Percentiles rank a stretch among this genome's conserved stretches.
Conservation (phyloP, 2,329 filamentous ascomycete genomes). For the Cercospora sp. region DNA sequence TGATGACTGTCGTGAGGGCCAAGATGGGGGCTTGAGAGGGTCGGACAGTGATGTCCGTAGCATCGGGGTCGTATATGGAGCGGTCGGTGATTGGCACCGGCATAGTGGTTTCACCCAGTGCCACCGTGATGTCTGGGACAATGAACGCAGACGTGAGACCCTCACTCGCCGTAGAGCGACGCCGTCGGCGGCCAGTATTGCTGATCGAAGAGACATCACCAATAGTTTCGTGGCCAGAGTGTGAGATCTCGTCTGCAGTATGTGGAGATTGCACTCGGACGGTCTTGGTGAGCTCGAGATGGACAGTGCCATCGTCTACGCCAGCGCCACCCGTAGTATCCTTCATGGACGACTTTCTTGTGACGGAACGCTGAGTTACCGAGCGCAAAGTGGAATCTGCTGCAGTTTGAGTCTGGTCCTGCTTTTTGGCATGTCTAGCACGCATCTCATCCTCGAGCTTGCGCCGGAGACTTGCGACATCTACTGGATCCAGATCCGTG, state of each 20-base stretch:
- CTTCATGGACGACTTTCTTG: slow-evolving; percentile 58
- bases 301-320: slow-evolving; percentile 39
- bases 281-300: slow-evolving; percentile 33
- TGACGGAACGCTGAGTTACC: slow-evolving; percentile 42
- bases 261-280: slow-evolving; percentile 42
- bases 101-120: slow-evolving; percentile 24
- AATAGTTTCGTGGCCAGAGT: slow-evolving; percentile 30
- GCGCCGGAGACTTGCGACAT: slow-evolving; percentile 56
- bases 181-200: slow-evolving; percentile 49
- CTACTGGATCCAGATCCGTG: slow-evolving; percentile 55
- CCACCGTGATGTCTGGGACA: slow-evolving; percentile 61
- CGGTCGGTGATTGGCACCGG: slow-evolving; percentile 38
- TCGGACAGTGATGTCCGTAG: slow-evolving; percentile 61
- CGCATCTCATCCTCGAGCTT: slow-evolving; percentile 54
- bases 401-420: slow-evolving; percentile 4
- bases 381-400: slow-evolving; percentile 45
- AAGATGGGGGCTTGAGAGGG: slow-evolving; percentile 66
- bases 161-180: slow-evolving; percentile 50
- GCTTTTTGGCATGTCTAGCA: slow-evolving; percentile 11
- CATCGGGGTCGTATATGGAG: slow-evolving; percentile 40
- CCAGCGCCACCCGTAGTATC: slow-evolving; percentile 45
- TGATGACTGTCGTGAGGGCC: slow-evolving; percentile 80
- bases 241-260: slow-evolving; percentile 35
- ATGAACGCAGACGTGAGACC: slow-evolving; percentile 62
- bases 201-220: slow-evolving; percentile 51